phyloP scores from a whole-genome alignment of 2,329 filamentous ascomycete genomes.

The Aspergillus novoparasiticus region DNA sequence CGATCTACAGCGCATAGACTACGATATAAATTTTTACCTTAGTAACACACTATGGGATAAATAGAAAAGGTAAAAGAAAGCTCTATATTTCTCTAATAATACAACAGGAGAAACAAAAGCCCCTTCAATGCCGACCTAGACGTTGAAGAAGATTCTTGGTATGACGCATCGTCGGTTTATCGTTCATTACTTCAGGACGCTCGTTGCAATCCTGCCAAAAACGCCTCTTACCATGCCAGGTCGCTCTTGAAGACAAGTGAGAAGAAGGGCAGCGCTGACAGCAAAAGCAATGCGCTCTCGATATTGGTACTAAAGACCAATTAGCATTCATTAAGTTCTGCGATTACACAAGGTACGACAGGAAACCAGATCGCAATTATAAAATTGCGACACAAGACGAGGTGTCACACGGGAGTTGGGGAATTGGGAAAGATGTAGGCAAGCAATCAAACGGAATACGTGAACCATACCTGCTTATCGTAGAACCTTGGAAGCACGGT shows the following conservation, averaged over 20 bases:
- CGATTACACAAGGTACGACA: slow-evolving; percentile 9
- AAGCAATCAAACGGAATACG: slow-evolving; percentile 7
- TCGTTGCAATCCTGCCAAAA: slow-evolving; percentile 58
- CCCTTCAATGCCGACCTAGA: background rate
- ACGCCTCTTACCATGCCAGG: slow-evolving; percentile 67
- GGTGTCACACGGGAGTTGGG: background rate
- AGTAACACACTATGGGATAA: too few relatives aligned
- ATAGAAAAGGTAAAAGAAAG: background rate
- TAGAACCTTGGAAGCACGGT: slow-evolving; percentile 75
- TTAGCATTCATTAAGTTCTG: slow-evolving; percentile 22
- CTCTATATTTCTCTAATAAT: background rate
- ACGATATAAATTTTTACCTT: background rate
- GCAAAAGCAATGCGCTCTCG: slow-evolving; percentile 69
- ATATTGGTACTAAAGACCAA: slow-evolving; percentile 60
- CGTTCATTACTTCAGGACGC: slow-evolving; percentile 27
- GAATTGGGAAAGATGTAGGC: slow-evolving; percentile 14
- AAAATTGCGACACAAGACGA: background rate
- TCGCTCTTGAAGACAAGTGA: slow-evolving; percentile 67
- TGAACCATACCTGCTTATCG: slow-evolving; percentile 45
- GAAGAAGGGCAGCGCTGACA: slow-evolving; percentile 68
- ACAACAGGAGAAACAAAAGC: background rate
- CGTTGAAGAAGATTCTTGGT: background rate
- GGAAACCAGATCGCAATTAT: slow-evolving; percentile 11
- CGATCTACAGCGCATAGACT: background rate
- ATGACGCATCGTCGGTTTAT: background rate